Evolutionary conservation across 2,329 filamentous ascomycete species (phyloP).

Genomic region (Aspergillus sp.): DNA sequence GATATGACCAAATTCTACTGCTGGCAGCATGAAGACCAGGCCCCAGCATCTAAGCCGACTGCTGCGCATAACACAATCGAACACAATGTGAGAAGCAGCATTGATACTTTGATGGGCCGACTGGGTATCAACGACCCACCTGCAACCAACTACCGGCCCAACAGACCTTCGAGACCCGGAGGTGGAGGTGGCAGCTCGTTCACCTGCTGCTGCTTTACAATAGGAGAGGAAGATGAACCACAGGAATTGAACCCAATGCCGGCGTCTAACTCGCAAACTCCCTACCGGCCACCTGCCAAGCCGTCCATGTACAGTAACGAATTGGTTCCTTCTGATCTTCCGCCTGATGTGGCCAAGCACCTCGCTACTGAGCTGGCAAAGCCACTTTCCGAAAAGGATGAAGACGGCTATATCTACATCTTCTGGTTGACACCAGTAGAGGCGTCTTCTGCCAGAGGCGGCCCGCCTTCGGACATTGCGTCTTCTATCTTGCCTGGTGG

Average conservation of each 20-base stretch:
- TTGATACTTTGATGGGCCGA: slow-evolving; percentile 80
- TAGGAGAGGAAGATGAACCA: slow-evolving; percentile 24
- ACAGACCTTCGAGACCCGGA: slow-evolving; percentile 3
- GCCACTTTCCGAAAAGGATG: slow-evolving; percentile 68
- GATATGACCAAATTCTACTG: slow-evolving; percentile 60
- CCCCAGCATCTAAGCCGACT: slow-evolving; percentile 26
- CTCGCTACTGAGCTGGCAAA: slow-evolving; percentile 73
- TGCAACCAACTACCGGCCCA: not conserved
- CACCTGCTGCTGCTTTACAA: slow-evolving; percentile 31
- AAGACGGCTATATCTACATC: slow-evolving; percentile 95
- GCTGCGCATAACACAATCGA: slow-evolving; percentile 29
- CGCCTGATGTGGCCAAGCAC: slow-evolving; percentile 63
- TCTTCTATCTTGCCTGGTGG: slow-evolving; percentile 45
- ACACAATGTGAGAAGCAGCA: slow-evolving; percentile 63
- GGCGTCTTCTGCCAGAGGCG: slow-evolving; percentile 43
- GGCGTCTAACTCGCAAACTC: slow-evolving; percentile 1
- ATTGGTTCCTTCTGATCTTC: slow-evolving; percentile 60
- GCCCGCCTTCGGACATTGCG: slow-evolving; percentile 55
- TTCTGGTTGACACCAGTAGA: slow-evolving; percentile 81
- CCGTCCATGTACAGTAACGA: too few relatives aligned
- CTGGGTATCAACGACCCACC: slow-evolving; percentile 56
- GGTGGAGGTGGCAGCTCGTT: slow-evolving; percentile 9
- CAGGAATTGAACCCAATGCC: slow-evolving; percentile 11
- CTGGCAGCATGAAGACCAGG: slow-evolving; percentile 94
- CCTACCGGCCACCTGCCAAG: not conserved